A percentile compares a stretch with the other conserved stretches of the same genome.
Conservation (phyloP, 805 yeast genomes). For the Ogataea ganodermae region DNA sequence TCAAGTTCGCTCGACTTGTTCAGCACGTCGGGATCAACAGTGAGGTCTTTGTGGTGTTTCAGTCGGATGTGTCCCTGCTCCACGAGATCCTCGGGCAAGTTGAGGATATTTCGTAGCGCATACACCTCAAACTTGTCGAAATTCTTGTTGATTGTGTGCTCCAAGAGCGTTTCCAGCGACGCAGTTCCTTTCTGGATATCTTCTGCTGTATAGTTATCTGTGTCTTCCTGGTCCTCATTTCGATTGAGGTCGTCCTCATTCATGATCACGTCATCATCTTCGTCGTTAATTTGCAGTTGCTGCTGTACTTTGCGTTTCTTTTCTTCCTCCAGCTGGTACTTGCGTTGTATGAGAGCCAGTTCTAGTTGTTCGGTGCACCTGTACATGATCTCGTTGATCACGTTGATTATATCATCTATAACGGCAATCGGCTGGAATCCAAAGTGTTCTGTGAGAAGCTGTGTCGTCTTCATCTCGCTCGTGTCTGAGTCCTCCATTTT, state of each 20-base stretch:
- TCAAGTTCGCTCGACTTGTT: conserved; percentile 20
- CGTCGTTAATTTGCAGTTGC: conserved; percentile 16
- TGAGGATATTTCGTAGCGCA: conserved; percentile 72
- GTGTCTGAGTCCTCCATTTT: conserved; percentile 12
- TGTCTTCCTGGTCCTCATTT: conserved; percentile 1
- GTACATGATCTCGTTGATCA: conserved; percentile 81
- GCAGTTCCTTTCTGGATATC: conserved; percentile 82
- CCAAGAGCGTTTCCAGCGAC: conserved; percentile 73
- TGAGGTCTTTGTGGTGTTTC: conserved; percentile 65
- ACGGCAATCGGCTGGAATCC: conserved; percentile 82
- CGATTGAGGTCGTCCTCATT: conserved; percentile 23
- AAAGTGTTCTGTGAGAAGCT: conserved; percentile 78
- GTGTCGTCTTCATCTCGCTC: conserved; percentile 34
- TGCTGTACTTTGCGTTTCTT: conserved; percentile 14
- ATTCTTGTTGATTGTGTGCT: conserved; percentile 72
- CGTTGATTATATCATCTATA: conserved; percentile 85
- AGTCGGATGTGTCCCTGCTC: conserved; percentile 67
- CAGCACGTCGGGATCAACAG: conserved; percentile 21
- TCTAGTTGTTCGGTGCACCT: conserved; percentile 81
- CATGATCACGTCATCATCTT: conserved; percentile 32
- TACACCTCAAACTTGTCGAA: conserved; percentile 88
- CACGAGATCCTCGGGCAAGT: conserved; percentile 65
- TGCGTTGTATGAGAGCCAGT: conserved; percentile 50
- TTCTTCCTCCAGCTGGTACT: conserved; percentile 29
- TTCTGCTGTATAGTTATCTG: conserved; percentile 21